These are phyloP conservation scores for Chalciporus piperatoides DNA, from an alignment of 1,284 basidiomycete species.

Conservation along the genomic window DNA sequence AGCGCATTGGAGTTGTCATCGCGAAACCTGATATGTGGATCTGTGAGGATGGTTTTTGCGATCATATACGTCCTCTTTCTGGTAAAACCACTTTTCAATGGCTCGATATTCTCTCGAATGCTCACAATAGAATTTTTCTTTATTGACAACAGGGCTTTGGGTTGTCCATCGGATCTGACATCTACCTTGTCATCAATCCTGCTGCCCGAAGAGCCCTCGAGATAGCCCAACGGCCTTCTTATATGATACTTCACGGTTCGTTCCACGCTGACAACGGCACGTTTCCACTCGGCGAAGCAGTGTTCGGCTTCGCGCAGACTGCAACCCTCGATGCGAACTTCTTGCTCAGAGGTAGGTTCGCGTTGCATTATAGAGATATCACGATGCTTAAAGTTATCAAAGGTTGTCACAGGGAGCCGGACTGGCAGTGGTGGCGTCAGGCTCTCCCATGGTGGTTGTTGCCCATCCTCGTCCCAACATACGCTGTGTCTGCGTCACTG, in stretches of 20 bases:
- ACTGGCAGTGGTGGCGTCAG: constrained; percentile 75
- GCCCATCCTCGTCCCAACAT: constrained; percentile 75
- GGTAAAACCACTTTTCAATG: constrained; percentile 35
- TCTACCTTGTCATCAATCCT: constrained; percentile 75
- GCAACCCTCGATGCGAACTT: constrained; percentile 38
- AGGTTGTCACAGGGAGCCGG: constrained; percentile 72
- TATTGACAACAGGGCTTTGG: constrained; percentile 66
- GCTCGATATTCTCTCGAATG: not conserved
- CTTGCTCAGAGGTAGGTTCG: constrained; percentile 49
- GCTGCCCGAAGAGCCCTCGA: constrained; percentile 54
- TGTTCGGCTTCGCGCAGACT: constrained; percentile 58
- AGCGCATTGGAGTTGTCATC: constrained; percentile 82
- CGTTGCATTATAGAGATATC: not conserved
- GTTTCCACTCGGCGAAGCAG: constrained; percentile 48
- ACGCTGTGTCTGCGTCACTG: constrained; percentile 74
- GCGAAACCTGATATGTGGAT: constrained; percentile 78
- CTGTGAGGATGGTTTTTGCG: constrained; percentile 85
- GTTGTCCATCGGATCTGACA: constrained; percentile 80
- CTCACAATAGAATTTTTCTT: constrained; percentile 3
- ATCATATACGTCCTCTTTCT: constrained; percentile 86
- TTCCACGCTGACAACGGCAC: constrained; percentile 59
- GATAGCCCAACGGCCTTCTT: constrained; percentile 40
- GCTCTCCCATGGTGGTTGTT: constrained; percentile 75
- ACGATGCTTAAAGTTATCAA: not conserved
- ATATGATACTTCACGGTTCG: constrained; percentile 55